These are phyloP conservation scores for Knufia petricola DNA, from an alignment of 2,329 filamentous ascomycete genomes.

Conservation along the genomic window DNA sequence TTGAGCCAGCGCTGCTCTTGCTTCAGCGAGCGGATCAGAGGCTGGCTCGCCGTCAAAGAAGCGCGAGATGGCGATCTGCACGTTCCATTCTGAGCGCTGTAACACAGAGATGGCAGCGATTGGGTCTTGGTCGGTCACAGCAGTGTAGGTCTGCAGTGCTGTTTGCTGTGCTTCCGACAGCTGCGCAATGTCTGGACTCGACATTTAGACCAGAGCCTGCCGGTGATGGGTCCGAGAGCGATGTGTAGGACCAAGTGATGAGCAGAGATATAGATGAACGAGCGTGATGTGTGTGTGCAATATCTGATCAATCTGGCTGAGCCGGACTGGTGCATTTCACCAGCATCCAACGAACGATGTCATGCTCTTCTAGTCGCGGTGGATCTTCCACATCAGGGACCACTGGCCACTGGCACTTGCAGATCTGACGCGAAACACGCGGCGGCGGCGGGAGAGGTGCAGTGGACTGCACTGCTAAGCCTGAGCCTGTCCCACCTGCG, in stretches of 20 bases:
- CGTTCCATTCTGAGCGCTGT: slow-evolving; percentile 87
- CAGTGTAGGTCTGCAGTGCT: slow-evolving; percentile 76
- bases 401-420: too few species aligned
- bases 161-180: slow-evolving; percentile 71
- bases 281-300: neutral
- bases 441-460: slow-evolving; percentile 4
- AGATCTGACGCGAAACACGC: slow-evolving; percentile 1
- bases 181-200: slow-evolving; percentile 48
- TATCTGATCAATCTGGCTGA: neutral
- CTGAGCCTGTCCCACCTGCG: too few species aligned
- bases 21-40: slow-evolving; percentile 64
- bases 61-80: slow-evolving; percentile 92
- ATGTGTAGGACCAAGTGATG: too few species aligned
- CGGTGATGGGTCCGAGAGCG: too few species aligned
- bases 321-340: neutral
- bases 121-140: slow-evolving; percentile 75
- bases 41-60: slow-evolving; percentile 95
- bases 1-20: slow-evolving; percentile 51
- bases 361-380: too few species aligned
- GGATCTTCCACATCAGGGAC: too few species aligned
- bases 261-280: neutral
- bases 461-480: neutral
- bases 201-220: slow-evolving; percentile 28
- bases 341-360: neutral
- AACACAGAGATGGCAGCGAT: slow-evolving; percentile 69